These are phyloP conservation scores for Jatropha curcas DNA, from an alignment of 345 rosid genomes.

Conservation along the genomic window DNA sequence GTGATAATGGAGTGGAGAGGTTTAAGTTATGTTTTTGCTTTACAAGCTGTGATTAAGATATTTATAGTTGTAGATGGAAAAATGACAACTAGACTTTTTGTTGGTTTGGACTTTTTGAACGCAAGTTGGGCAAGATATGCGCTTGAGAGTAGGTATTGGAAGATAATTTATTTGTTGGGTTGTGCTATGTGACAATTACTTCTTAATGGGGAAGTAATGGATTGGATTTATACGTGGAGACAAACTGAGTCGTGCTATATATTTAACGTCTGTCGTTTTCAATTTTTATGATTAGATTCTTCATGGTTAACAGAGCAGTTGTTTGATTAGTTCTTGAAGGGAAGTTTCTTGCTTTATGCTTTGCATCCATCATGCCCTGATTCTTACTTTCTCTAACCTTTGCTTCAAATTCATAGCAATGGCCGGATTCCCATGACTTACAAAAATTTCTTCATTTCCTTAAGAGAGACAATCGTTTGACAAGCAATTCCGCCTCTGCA, in stretches of 20 bases:
- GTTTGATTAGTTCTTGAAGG: slow-evolving; percentile 31
- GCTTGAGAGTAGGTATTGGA: background rate
- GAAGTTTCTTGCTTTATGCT: slow-evolving; percentile 41
- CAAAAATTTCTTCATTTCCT: slow-evolving; percentile 42
- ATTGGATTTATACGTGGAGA: background rate
- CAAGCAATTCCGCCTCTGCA: too few relatives aligned
- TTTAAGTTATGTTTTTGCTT: background rate
- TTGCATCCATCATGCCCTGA: slow-evolving; percentile 48
- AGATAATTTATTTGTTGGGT: too few relatives aligned
- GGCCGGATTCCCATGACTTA: slow-evolving; percentile 9
- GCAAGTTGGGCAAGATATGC: background rate
- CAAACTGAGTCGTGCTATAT: background rate
- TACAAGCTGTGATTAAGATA: background rate
- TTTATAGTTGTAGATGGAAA: background rate
- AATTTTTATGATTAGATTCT: too few relatives aligned
- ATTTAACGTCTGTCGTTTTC: too few relatives aligned
- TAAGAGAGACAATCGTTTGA: too few relatives aligned
- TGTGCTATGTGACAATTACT: background rate
- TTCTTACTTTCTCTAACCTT: slow-evolving; percentile 42
- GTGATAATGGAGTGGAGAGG: background rate
- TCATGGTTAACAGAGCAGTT: slow-evolving; percentile 21
- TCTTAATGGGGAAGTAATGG: slow-evolving; percentile 2
- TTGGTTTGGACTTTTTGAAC: background rate
- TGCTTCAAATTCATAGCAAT: slow-evolving; percentile 44
- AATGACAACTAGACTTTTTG: background rate